Evolutionary conservation across 305 asterid species (phyloP), one percentile per base, ranked within the genome.

Genomic region (Fraxinus dipetala): DNA sequence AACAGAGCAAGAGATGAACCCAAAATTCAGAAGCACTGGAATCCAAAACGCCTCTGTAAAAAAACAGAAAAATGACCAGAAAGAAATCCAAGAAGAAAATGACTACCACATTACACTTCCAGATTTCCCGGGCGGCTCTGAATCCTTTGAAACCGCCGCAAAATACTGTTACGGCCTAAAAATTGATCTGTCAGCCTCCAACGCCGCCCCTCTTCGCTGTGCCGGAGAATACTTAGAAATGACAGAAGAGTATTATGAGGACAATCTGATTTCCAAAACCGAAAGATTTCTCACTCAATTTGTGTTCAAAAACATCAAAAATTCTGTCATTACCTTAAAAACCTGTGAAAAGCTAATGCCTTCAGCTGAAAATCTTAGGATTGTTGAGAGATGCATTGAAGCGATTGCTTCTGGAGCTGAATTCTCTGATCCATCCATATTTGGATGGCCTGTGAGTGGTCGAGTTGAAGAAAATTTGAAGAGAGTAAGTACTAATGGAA

Each of bases 81-180:
- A 38, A 38, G 45, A 38, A 8, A 8, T 38, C 45, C 45, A 1
- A 63, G 85, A 78, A 3, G 80, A 70, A 0, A 89, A 87, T 5
- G 87, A 85, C 65, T 90, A 87, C 76, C 97, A 88, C 89, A 91
- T 94, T 88, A 78, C 89, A 1, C 92, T 96, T 85, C 93, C 97
- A n/a, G 89, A 90, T 89, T 96, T 96, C 56, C 98, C 99, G 84
- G 98, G 98, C 7, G 98, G 99, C 30, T 91, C 94, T 0, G 98
- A 93, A 28, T 76, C 97, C 9, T 93, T 96, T 72, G 98, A 96
- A 88, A 80, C 91, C 6, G 99, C 98, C 63, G 98, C 97, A 30
- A 96, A 94, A 84, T 93, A 92, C 89, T 94, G 97, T 79, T 96
- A 96, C 88, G 97, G 97, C 26, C 95, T 93, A 0, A 94, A 93